Evolutionary conservation across 805 yeast genomes (phyloP).

Genomic region (Vanderwaltozyma polyspora): DNA sequence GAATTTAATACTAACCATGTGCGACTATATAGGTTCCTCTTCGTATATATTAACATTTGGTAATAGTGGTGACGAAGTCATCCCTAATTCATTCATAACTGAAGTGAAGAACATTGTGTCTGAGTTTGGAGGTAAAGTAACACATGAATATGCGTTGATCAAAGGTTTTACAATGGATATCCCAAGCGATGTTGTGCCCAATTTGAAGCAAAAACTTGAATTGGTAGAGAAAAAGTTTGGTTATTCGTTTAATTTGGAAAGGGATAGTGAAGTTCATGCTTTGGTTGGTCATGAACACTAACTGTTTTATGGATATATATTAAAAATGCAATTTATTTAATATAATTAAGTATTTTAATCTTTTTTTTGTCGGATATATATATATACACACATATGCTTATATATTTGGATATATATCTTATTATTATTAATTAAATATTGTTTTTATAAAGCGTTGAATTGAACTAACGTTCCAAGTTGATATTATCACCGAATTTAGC

Average conservation of each 20-base stretch:
- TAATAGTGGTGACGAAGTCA: conserved; percentile 4
- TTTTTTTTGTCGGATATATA: conserved; percentile 1
- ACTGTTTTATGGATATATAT: no score
- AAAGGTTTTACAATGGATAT: conserved; percentile 35
- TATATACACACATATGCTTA: no score
- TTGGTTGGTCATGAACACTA: conserved; percentile 4
- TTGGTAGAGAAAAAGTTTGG: conserved; percentile 11
- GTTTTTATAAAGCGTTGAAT: no score
- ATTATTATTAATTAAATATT: no score
- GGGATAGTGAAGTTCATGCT: conserved; percentile 22
- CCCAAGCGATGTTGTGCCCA: conserved; percentile 21
- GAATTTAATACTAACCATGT: neutral
- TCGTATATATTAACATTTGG: conserved; percentile 15
- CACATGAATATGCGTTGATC: conserved; percentile 37
- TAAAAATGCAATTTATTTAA: no score
- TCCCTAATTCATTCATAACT: conserved; percentile 8
- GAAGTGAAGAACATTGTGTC: conserved; percentile 27
- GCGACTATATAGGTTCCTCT: conserved; percentile 1
- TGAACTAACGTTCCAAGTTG: conserved; percentile 61
- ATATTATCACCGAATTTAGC: conserved; percentile 84
- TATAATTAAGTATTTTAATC: no score
- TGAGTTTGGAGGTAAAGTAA: conserved; percentile 34
- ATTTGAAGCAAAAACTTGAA: conserved; percentile 10
- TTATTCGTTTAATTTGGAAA: conserved; percentile 15
- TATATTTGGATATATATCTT: no score